phyloP scores from a whole-genome alignment of 2,329 filamentous ascomycete genomes.

The Penicillium italicum region DNA sequence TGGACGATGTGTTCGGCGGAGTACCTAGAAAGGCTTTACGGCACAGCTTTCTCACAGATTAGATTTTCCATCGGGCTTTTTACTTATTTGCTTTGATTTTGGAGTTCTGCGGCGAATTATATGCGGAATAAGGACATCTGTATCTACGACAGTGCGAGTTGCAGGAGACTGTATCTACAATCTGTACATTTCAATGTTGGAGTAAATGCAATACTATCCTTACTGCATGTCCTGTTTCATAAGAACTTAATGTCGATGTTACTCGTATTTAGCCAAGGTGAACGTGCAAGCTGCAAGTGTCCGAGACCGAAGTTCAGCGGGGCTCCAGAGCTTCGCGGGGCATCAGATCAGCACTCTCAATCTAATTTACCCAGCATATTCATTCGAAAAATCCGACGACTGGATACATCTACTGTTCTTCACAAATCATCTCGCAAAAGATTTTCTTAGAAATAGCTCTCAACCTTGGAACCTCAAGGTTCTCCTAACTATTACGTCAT shows the following conservation, averaged over 20 bases:
- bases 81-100: not conserved
- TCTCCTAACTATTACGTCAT: not conserved
- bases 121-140: not conserved
- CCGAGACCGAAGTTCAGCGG: not conserved
- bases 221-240: not conserved
- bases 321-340: slow-evolving; percentile 2
- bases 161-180: not conserved
- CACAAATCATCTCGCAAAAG: not conserved
- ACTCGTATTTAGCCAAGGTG: not conserved
- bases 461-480: not conserved
- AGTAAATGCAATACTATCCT: not conserved
- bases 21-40: not conserved
- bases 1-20: not conserved
- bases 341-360: not conserved
- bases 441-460: not conserved
- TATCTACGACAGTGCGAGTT: slow-evolving; percentile 4
- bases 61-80: not conserved
- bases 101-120: slow-evolving; percentile 1
- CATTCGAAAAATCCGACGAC: not conserved
- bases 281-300: no score
- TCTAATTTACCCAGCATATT: not conserved
- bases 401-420: not conserved
- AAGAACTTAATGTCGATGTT: not conserved
- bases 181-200: slow-evolving; percentile 2
- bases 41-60: not conserved